A percentile compares a stretch with the other conserved stretches of the same genome.
Conservation (phyloP, 1,284 basidiomycete species). For the Pseudozyma hubeiensis region DNA sequence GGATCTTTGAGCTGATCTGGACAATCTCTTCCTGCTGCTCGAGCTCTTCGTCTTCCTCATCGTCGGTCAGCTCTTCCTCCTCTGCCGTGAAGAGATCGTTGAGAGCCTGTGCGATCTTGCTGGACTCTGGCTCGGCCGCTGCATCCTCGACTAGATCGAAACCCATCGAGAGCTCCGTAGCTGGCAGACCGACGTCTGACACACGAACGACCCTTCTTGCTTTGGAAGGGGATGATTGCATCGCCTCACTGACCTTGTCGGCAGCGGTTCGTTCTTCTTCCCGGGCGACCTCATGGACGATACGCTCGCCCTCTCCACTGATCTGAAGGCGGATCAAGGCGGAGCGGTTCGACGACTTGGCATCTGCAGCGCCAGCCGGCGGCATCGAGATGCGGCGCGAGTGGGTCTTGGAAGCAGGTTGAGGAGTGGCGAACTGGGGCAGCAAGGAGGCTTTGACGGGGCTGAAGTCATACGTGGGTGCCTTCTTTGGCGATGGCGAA, state of each 20-base stretch:
- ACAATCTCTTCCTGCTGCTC: slow-evolving; percentile 37
- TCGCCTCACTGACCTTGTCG: background rate
- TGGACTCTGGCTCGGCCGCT: slow-evolving; percentile 14
- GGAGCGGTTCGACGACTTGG: slow-evolving; percentile 25
- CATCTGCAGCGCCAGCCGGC: slow-evolving; percentile 19
- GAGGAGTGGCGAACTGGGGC: slow-evolving; percentile 39
- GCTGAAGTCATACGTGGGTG: slow-evolving; percentile 21
- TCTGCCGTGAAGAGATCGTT: slow-evolving; percentile 41
- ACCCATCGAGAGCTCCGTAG: slow-evolving; percentile 43
- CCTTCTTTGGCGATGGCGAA: slow-evolving; percentile 18
- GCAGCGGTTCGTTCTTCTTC: background rate
- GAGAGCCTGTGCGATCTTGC: slow-evolving; percentile 32
- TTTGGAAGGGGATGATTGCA: slow-evolving; percentile 28
- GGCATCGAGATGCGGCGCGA: slow-evolving; percentile 37
- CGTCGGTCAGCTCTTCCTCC: slow-evolving; percentile 42
- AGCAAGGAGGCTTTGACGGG: slow-evolving; percentile 34
- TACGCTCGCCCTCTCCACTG: slow-evolving; percentile 35
- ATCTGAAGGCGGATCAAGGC: slow-evolving; percentile 41
- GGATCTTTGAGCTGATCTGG: slow-evolving; percentile 22
- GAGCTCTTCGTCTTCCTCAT: slow-evolving; percentile 27
- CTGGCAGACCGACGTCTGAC: slow-evolving; percentile 40
- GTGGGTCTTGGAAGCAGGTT: slow-evolving; percentile 23
- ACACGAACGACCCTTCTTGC: slow-evolving; percentile 30
- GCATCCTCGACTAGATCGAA: slow-evolving; percentile 29
- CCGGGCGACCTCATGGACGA: slow-evolving; percentile 19